Base-by-base conservation (phyloP, 257 asterid species). In the Lycium barbarum region DNA sequence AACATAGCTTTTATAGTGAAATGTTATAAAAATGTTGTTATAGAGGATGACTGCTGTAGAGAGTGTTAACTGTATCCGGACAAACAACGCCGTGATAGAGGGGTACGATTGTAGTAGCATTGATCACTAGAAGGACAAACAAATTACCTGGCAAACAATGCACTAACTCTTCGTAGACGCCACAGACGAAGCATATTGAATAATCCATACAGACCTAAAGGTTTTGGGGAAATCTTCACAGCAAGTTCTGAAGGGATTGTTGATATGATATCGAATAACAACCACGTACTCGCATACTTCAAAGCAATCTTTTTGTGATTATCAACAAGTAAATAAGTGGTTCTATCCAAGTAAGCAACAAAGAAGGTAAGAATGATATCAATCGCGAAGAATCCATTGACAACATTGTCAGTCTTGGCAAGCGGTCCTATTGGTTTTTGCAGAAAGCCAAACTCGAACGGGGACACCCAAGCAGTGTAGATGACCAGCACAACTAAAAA, bases 391-490 rank as follows among this genome's bases (percentile, higher is more conserved):
- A 91, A 86, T 51, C 93, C 94, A 65, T 96, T 96, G 90, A 94
- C 98, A 71, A 96, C 87, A 82, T 96, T 96, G 84, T 96, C 99
- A 13, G 87, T 70, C 55, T 90, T 80, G 59, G 97, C 83, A 11
- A 94, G 92, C 9, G 91, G 86, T 36, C 83, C 84, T 2, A 63
- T 68, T 33, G 96, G 98, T 83, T 81, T 90, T 51, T 88, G 87
- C 47, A 94, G 88, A 83, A 96, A 96, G 9, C 97, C 99, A 9
- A 96, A 91, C 86, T 96, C 98, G 63, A 93, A 96, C 6, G 98
- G 99, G 84, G 97, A 96, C 84, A 91, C 97, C 99, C 98, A 96
- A 58, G 98, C 98, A 3, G 98, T 93, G 81, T 96, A 96, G 62
- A 93, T 40, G 17, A 96, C 98, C 83, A 94, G 95, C 81, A 90